Base-by-base conservation (phyloP, 768 basidiomycete species). In the Boletellus ananas region DNA sequence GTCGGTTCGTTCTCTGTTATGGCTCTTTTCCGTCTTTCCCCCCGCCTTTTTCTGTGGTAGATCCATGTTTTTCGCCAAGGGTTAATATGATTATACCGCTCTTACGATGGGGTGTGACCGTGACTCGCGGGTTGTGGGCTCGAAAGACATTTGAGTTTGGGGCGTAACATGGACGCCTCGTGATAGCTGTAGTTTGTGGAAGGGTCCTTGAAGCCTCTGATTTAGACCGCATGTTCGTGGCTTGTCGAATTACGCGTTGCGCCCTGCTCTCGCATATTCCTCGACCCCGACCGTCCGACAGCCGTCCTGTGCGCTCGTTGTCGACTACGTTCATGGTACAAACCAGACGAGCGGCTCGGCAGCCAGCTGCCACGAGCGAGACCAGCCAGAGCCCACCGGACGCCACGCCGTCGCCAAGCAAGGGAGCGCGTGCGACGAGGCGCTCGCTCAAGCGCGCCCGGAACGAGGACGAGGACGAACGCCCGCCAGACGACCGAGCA, bases 1-100 rank as follows among this genome's bases (percentile, higher is more conserved):
- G 68, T 70, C 51, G 66, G 68, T 70, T 55, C 55, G 21, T 62
- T 58, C 45, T 56, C 43, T 47, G 34, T 47, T 43, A 36, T 40
- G 36, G 35, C 18, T 29, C 2, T 25, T 14, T 47, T 11, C 29
- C 14, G 4, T 6, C 13, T 38, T 25, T 34, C 14, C 10, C 29
- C 35, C 11, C 25, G 11, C 37, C 40, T 48, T 2, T 44, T 31
- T 9, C 23, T 18, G 17, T 36, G 20, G 25, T 57, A 47, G 34
- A 42, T 54, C 13, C 13, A 31, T 58, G 51, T 53, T 27, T 47
- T 50, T 20, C 3, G 43, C 47, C 12, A 50, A 6, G 17, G n/a
- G 34, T 47, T 17, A 61, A 62, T 58, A 55, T 58, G 52, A 58
- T 51, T 64, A 56, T 54, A 59, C 51, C 54, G 49, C 14, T 44